phyloP scores from a whole-genome alignment of 23 red algal species.

The Rhodosorus marinus region DNA sequence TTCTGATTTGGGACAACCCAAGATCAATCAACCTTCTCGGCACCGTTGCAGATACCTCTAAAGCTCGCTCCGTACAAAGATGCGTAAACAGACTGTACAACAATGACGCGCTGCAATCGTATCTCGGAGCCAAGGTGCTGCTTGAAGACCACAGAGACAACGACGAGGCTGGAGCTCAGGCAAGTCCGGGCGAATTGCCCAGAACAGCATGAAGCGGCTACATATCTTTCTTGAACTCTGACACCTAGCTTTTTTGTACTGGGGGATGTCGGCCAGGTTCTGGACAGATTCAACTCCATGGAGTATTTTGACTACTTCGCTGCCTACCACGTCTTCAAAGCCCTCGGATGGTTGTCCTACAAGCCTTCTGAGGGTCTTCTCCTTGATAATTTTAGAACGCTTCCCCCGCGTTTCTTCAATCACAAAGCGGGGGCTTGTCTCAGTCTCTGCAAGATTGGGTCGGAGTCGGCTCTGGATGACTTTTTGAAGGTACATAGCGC shows the following conservation, averaged over 20 bases:
- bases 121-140: conserved; percentile 15
- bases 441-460: conserved; percentile 28
- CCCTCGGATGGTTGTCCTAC: conserved; percentile 35
- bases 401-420: conserved; percentile 71
- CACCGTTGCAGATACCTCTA: conserved; percentile 26
- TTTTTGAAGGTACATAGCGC: too few relatives aligned
- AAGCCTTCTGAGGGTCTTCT: conserved; percentile 13
- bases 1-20: conserved; percentile 59
- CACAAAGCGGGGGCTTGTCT: conserved; percentile 31
- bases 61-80: conserved; percentile 11
- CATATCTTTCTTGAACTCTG: too few relatives aligned
- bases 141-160: conserved; percentile 9
- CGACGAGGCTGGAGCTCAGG: not conserved
- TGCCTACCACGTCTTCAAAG: conserved; percentile 64
- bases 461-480: conserved; percentile 1
- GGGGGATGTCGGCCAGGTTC: too few relatives aligned
- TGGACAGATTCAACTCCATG: conserved; percentile 22
- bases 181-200: too few relatives aligned
- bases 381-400: conserved; percentile 17
- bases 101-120: conserved; percentile 43
- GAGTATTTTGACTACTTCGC: conserved; percentile 73
- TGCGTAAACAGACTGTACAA: conserved; percentile 51
- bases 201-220: too few relatives aligned
- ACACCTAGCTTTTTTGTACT: too few relatives aligned
- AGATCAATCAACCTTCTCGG: conserved; percentile 30